These are phyloP conservation scores for Scortechinia acanthostroma DNA, from an alignment of 2,329 filamentous ascomycete genomes.

Conservation along the genomic window DNA sequence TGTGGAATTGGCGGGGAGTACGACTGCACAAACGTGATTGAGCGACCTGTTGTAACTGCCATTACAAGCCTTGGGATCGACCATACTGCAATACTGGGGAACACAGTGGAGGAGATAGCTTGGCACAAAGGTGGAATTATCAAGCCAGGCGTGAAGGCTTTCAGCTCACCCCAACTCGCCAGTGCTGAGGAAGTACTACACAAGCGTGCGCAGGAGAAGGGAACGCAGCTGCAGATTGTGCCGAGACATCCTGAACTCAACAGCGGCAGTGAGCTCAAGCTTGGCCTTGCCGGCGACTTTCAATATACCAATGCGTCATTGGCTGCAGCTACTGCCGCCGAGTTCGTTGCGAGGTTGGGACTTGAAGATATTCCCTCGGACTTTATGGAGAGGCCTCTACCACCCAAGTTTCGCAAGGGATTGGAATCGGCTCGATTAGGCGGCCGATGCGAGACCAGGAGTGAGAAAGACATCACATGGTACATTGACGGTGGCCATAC, in stretches of 20 bases:
- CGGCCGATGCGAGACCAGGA: constrained; percentile 68
- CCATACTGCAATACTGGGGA: constrained; percentile 73
- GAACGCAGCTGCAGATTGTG: not conserved
- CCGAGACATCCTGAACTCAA: not conserved
- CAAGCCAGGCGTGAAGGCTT: constrained; percentile 57
- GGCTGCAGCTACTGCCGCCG: not conserved
- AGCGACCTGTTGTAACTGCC: constrained; percentile 61
- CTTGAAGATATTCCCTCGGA: not conserved
- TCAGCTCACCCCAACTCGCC: constrained; percentile 51
- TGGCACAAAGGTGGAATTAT: constrained; percentile 92
- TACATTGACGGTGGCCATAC: constrained; percentile 86
- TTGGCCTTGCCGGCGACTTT: constrained; percentile 1
- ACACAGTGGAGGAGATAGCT: constrained; percentile 71
- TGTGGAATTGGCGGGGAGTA: constrained; percentile 92
- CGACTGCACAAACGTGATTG: constrained; percentile 82
- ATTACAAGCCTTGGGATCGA: constrained; percentile 81
- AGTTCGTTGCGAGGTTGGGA: not conserved
- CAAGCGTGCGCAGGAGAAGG: not conserved
- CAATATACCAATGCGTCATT: constrained; percentile 1
- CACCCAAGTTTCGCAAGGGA: constrained; percentile 52
- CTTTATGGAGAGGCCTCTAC: constrained; percentile 22
- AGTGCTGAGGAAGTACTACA: constrained; percentile 21
- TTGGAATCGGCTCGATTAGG: constrained; percentile 62
- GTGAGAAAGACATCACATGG: constrained; percentile 54
- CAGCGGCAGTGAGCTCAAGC: not conserved